Percentiles rank a stretch among this genome's conserved stretches.
These are phyloP conservation scores for Pseudogymnoascus sp. DNA, from an alignment of 2,329 filamentous ascomycete genomes.

Conservation along the genomic window DNA sequence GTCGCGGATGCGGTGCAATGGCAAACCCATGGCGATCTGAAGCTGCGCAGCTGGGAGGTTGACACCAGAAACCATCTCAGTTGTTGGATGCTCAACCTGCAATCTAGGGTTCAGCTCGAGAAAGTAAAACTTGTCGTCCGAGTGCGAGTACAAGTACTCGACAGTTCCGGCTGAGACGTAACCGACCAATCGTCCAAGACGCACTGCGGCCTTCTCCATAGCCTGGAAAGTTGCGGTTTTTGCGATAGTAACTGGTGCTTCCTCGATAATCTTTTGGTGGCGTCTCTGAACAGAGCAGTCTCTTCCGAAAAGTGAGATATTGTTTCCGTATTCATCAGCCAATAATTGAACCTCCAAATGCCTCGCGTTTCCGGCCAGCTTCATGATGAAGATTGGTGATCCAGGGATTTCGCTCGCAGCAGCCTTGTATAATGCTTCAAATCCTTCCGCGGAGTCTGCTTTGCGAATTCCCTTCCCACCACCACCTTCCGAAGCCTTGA, in stretches of 20 bases:
- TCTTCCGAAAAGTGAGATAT: slow-evolving; percentile 96
- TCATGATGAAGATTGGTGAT: slow-evolving; percentile 99
- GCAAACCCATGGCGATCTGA: slow-evolving; percentile 97
- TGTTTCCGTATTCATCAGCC: slow-evolving; percentile 98
- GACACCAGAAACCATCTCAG: slow-evolving; percentile 97
- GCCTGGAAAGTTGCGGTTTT: slow-evolving; percentile 80
- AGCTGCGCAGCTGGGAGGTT: slow-evolving; percentile 95
- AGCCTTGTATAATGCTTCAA: slow-evolving; percentile 82
- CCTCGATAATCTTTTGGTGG: slow-evolving; percentile 99
- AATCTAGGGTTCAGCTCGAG: slow-evolving; percentile 97
- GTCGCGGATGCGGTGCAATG: slow-evolving; percentile 88
- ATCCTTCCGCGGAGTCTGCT: slow-evolving; percentile 75
- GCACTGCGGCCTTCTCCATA: slow-evolving; percentile 95
- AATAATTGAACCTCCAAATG: slow-evolving; percentile 96
- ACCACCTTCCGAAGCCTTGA: slow-evolving; percentile 99
- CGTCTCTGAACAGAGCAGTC: slow-evolving; percentile 97
- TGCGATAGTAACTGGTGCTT: slow-evolving; percentile 94
- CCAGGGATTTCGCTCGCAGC: slow-evolving; percentile 96
- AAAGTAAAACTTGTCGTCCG: slow-evolving; percentile 99
- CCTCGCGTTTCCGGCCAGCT: slow-evolving; percentile 89
- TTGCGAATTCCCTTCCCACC: slow-evolving; percentile 99
- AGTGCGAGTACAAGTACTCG: slow-evolving; percentile 96
- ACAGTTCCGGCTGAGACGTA: slow-evolving; percentile 99
- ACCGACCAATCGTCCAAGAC: slow-evolving; percentile 85
- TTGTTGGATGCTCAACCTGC: slow-evolving; percentile 98